Percentiles rank a stretch among this genome's conserved stretches.
Evolutionary conservation across 2,329 filamentous ascomycete species (phyloP).

Genomic region (Diatrype stigma): DNA sequence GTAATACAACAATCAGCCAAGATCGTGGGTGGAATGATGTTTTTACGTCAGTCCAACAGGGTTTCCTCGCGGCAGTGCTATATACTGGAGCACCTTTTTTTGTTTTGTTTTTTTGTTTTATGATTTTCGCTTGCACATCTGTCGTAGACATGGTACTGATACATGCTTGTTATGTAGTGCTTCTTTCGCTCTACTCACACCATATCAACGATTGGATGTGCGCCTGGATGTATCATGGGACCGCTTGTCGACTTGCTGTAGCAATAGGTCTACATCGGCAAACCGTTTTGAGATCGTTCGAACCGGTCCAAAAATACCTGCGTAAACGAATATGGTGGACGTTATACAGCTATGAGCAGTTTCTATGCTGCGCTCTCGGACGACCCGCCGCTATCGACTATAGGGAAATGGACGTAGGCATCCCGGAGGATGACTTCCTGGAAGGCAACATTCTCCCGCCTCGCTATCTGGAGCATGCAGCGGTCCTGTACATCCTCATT

Average conservation of each 20-base stretch:
- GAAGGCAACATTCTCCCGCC: constrained; percentile 20
- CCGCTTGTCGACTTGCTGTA: constrained; percentile 37
- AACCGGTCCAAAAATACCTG: constrained; percentile 22
- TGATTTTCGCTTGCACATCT: no score
- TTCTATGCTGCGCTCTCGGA: constrained; percentile 27
- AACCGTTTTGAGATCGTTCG: constrained; percentile 32
- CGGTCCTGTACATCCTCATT: constrained; percentile 18
- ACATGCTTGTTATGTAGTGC: constrained; percentile 13
- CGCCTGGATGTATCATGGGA: constrained; percentile 36
- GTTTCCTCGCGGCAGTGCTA: no score
- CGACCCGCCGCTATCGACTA: constrained; percentile 27
- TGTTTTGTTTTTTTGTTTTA: no score
- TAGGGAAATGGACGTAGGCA: constrained; percentile 22
- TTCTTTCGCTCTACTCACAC: constrained; percentile 37
- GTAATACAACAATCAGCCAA: no score
- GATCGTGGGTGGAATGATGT: no score
- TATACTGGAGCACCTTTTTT: no score
- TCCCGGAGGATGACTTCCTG: constrained; percentile 19
- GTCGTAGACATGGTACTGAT: no score
- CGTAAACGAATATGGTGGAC: constrained; percentile 30
- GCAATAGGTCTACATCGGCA: constrained; percentile 41
- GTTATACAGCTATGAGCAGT: constrained; percentile 27
- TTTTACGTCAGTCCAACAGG: no score
- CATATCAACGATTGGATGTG: constrained; percentile 37
- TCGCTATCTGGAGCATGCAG: constrained; percentile 16